Base-by-base conservation (phyloP, 139 green algal genomes). In the Micractinium sp. region DNA sequence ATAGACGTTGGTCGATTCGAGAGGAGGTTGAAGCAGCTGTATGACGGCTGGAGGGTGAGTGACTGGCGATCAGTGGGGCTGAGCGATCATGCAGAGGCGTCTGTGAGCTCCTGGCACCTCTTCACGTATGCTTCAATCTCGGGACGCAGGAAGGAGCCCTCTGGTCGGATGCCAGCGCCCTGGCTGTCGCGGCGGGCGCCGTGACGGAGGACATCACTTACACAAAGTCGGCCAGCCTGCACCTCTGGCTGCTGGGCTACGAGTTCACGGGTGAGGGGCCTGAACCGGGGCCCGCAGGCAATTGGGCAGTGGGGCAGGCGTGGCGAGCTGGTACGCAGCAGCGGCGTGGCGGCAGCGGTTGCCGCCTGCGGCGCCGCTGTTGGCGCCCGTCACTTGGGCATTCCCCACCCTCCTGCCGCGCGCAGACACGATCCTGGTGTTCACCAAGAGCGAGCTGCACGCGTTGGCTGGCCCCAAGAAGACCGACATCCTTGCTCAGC, bases 241-340 rank as follows among this genome's bases (percentile, higher is more conserved):
- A 99, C 85, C 88, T 98, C 7, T 99, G 97, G 97, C 93, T 99
- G 25, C 97, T 99, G 85, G 96, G 95, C 63, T 99, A 99, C 79
- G 97, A 99, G 88, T 91, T 99, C 13, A 95, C 97, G 81, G 97
- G 96, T 96, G 66, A 69, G 77, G 19, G 29, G 27, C 4, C 76
- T 13, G 76, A 15, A n/a, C 22, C 38, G 33, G 29, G 1, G 0
- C 3, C 14, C 16, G 14, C n/a, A n/a, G n/a, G n/a, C 74, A 23
- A 53, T 13, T 23, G 31, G 71, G 71, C n/a, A 1, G 1, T 81
- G 36, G 35, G 19, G 35, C 35, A 29, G 36, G 47, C 47, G 47
- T 56, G 47, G 47, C 47, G 47, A 56, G 47, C 47, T 56, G 47
- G 47, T 56, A 9, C 47, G 47, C 47, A 56, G 47, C 47, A 60